Base-by-base conservation (phyloP, 176 grass and related monocot genomes). In the Luzula sylvatica region DNA sequence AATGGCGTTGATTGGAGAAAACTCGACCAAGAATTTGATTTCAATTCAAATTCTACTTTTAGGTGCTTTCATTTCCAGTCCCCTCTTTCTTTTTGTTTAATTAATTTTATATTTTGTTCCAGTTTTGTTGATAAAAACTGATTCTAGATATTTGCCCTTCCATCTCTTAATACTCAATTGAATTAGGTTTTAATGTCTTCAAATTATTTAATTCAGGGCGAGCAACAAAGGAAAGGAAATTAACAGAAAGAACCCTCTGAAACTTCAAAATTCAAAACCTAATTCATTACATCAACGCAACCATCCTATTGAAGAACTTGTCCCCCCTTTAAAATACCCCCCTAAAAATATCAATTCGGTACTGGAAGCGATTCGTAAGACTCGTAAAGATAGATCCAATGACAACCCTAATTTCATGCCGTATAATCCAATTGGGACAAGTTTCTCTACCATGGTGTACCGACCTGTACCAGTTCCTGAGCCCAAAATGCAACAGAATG, bases 1-100 rank as follows among this genome's bases (percentile, higher is more conserved):
- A 81, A 77, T 52, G 83, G 83, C 19, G 73, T 87, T 23, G 78
- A 87, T 30, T 82, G 83, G 83, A 66, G 52, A 17, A 72, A 42
- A 11, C 56, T 71, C 16, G 73, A 87, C 40, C 41, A 46, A 23
- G 73, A 82, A 15, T 29, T 82, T 11, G 54, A 62, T 48, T 63
- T 63, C 18, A 44, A 63, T 9, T 35, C 30, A 35, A 35, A 2
- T 63, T 48, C 58, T 11, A 28, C 58, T 32, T 1, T 32, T 26
- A 50, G 40, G 42, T 40, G 15, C 52, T 47, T 19, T n/a, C n/a
- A n/a, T n/a, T 27, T 21, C n/a, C 23, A 52, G 48, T 42, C 12
- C 4, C n/a, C 35, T 16, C 20, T 20, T 27, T 29, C 32, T 42
- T 26, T 16, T 43, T 41, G 8, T 24, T 15, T 50, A 23, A n/a